phyloP scores from a whole-genome alignment of 331 rosid genomes.

The Acacia pycnantha region DNA sequence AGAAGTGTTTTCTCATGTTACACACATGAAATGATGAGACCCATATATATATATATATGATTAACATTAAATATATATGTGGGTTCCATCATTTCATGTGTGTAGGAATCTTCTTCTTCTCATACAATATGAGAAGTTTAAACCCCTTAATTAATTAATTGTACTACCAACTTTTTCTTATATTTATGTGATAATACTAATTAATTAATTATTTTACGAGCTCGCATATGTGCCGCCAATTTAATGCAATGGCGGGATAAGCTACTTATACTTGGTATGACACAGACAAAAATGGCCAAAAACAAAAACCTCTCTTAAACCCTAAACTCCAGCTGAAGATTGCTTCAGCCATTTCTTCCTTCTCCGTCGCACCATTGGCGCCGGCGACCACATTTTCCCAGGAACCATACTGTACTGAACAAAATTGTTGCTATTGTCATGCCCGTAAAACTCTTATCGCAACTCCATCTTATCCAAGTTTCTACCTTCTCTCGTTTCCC shows the following conservation, averaged over 20 bases:
- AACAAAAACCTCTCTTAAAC: slow-evolving; percentile 10
- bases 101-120: too few species aligned
- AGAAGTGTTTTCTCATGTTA: too few species aligned
- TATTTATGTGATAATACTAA: too few species aligned
- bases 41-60: too few species aligned
- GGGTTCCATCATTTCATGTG: too few species aligned
- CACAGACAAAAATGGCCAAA: neutral
- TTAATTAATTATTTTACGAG: too few species aligned
- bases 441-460: slow-evolving; percentile 61
- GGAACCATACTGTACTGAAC: neutral
- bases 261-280: neutral
- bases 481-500: slow-evolving; percentile 38
- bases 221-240: too few species aligned
- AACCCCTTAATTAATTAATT: too few species aligned
- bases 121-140: too few species aligned
- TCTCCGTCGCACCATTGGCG: neutral
- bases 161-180: too few species aligned
- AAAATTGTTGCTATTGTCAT: slow-evolving; percentile 15
- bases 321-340: neutral
- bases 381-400: neutral
- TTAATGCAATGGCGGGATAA: neutral
- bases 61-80: too few species aligned
- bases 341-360: neutral
- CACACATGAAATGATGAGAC: too few species aligned
- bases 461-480: slow-evolving; percentile 52